Base-by-base conservation (phyloP, 2,329 filamentous ascomycete genomes). In the Monosporascus sp. region DNA sequence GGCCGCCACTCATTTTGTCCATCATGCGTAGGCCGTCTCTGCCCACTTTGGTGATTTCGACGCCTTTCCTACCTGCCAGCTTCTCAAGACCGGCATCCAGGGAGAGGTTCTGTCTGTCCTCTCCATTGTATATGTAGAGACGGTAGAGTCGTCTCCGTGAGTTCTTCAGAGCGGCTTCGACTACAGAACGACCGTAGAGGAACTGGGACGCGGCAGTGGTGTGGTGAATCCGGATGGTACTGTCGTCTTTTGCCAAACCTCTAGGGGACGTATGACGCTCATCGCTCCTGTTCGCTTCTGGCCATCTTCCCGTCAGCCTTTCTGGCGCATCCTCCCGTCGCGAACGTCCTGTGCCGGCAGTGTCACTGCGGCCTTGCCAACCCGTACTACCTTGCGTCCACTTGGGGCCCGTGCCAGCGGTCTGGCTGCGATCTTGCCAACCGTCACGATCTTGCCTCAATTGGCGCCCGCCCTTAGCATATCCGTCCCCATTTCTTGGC, bases 141-240 rank as follows among this genome's bases (percentile, higher is more conserved):
- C 85, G 88, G 74, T 97, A 96, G 3, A 96, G 72, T 63, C 89
- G 85, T 53, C 94, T 85, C 37, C 84, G 79, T 11, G 76, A 76
- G 47, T 72, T 68, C 59, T 79, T 84, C 20, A 99, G 74, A 0
- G 91, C 92, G 20, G 92, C 88, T 57, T 88, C 79, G 22, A 97
- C 90, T 2, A 89, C 85, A 2, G 88, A 89, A 45, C 81, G 82
- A 6, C 94, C 94, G 66, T 96, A 97, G 2, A 99, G 76, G 62
- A 97, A 97, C 57, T 96, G 88, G 0, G 92, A 96, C 5, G 90
- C 89, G 0, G 93, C 88, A 1, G 91, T 95, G 0, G 89, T 91
- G 66, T 93, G 65, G 44, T 58, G 63, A n/a, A 69, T 58, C 7
- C 66, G 65, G 26, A 84, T 48, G 71, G 71, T 53, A 66, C 58